Evolutionary conservation across 1,139 yeast genomes (phyloP), one percentile per base, ranked within the genome.

Genomic region (Chernovozyma sophiae-reginae): DNA sequence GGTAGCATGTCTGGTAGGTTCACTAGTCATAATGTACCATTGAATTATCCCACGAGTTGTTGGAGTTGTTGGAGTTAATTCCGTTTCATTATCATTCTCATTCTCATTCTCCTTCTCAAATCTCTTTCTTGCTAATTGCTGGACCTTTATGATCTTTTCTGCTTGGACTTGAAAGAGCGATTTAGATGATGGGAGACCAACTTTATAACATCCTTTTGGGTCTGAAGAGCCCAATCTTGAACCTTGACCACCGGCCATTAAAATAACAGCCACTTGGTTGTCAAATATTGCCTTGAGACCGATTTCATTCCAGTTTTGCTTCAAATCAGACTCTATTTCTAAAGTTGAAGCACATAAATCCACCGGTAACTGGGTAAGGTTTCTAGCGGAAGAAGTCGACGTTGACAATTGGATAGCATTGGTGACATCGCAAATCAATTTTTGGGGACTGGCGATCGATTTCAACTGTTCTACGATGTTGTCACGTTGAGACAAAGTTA

Each of bases 241-340:
- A 23, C 98, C 99, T 61, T 92, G 98, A 38, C 99, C 99, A 40
- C 98, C 99, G 10, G 98, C 97, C 84, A 92, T 81, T 40, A 92
- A 72, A 32, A 92, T 72, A 7, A 92, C 92, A 19, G 89, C 98
- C 16, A 90, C 97, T 52, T 84, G 77, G 47, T 83, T 83, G 20
- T 67, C 56, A 23, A 77, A 62, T 43, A 92, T 82, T 28, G 94
- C 84, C 26, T 77, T 65, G 31, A 83, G 60, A 12, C 99, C 99
- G 14, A 62, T 42, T 1, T 61, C 48, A 24, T 56, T 52, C 89
- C 95, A 90, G 10, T 48, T 27, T 15, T 56, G 48, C 28, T 62
- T 46, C 17, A 59, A 52, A 3, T 56, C 58, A 0, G 44, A 36
- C 2, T 55, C 55, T 8, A 60, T 47, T 33, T 72, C 78, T 39